Evolutionary conservation across 2,329 filamentous ascomycete genomes (phyloP), one percentile per base, ranked within the genome.

Genomic region (Colletotrichum sp.): DNA sequence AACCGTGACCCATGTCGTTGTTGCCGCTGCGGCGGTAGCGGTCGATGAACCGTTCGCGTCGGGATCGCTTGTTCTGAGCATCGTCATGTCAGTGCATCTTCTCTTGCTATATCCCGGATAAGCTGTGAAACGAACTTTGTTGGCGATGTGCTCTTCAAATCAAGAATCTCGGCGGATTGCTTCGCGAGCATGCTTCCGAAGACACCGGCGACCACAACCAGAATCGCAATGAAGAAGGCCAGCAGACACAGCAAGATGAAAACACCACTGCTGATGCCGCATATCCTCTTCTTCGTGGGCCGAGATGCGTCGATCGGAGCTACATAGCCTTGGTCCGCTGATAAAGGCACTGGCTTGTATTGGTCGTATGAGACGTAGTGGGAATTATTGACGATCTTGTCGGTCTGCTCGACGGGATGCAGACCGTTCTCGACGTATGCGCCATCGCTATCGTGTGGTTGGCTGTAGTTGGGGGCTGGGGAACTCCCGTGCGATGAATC

Each of bases 1-100:
- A 9, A 75, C 72, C 10, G 60, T 32, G 4, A 75, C 68, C 68
- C 72, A 71, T 3, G 62, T 75, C 24, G 62, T 75, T 16, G 68
- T 71, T 6, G 72, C 52, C 3, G 72, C 72, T 7, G 68, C 32
- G 6, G 68, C 44, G 4, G 36, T 26, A 16, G 44, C 26, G 9
- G 69, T 75, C 13, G 62, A 13, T 6, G 72, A 66, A 12, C 28
- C 68, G 12, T 66, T 67, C 10, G 68, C 44, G 15, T 75, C 68
- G 13, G 68, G 12, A 2, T 30, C 8, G 6, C 49, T 52, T n/a
- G 49, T 75, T 24, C 72, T 75, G 30, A 0, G 10, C 7, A 18
- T 13, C 16, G 18, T 26, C 5, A 6, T 13, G 66, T 71, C 6
- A 65, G 66, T 44, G 18, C 7, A 3, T 7, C 18, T 3, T 15